Percentiles rank a stretch among this genome's conserved stretches.
Conservation (phyloP, 805 yeast species). For the Jamesozyma piceae region DNA sequence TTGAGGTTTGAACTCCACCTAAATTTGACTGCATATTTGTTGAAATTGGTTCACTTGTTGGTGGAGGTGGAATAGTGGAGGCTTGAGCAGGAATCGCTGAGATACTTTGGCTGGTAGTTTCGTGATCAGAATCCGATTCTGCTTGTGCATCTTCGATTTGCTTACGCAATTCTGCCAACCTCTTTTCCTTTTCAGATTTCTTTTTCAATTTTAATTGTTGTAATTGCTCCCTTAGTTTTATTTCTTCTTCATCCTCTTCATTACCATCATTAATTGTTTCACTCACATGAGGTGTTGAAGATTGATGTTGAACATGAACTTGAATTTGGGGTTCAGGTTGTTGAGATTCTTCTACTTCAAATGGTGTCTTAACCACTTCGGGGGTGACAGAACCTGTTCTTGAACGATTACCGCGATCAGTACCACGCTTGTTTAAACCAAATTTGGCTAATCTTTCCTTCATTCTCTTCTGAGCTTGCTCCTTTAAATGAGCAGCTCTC, state of each 20-base stretch:
- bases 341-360: constrained; percentile 3
- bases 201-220: constrained; percentile 40
- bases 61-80: neutral
- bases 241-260: constrained; percentile 41
- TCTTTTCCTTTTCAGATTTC: constrained; percentile 50
- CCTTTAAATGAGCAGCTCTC: constrained; percentile 71
- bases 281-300: constrained; percentile 7
- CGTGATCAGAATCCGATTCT: constrained; percentile 29
- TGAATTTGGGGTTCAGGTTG: neutral
- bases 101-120: neutral
- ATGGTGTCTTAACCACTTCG: constrained; percentile 4
- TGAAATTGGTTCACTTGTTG: neutral
- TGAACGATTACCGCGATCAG: constrained; percentile 2
- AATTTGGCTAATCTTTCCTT: constrained; percentile 73
- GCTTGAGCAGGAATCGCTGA: neutral
- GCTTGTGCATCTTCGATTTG: constrained; percentile 48
- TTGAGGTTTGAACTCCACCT: neutral
- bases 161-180: constrained; percentile 46
- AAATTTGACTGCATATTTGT: neutral
- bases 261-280: neutral
- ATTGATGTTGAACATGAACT: too few species aligned
- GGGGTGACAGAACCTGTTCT: constrained; percentile 1
- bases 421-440: constrained; percentile 47
- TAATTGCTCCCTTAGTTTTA: constrained; percentile 33
- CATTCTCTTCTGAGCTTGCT: constrained; percentile 76